phyloP scores from a whole-genome alignment of 2,329 filamentous ascomycete species.

The Bretziella fagacearum region DNA sequence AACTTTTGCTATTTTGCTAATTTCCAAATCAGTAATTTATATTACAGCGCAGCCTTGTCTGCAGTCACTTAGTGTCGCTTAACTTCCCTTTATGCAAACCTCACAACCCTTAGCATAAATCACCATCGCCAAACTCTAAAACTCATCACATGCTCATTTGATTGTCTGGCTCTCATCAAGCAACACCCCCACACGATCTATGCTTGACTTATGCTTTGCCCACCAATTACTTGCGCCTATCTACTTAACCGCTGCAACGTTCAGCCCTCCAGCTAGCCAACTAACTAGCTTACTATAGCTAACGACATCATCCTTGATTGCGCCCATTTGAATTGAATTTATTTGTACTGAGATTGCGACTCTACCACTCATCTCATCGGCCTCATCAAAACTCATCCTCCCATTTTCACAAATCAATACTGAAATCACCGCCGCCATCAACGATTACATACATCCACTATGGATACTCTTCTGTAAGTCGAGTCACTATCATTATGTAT shows the following conservation, averaged over 20 bases:
- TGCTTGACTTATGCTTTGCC: too few relatives aligned
- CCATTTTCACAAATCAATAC: neutral
- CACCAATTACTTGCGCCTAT: too few relatives aligned
- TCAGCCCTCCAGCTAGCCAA: too few relatives aligned
- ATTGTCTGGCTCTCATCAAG: too few relatives aligned
- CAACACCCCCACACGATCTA: too few relatives aligned
- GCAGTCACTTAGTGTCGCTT: neutral
- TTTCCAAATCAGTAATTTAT: too few relatives aligned
- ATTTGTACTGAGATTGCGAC: neutral
- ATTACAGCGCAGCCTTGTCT: too few relatives aligned
- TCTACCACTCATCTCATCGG: neutral
- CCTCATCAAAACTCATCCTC: neutral
- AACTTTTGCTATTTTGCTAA: too few relatives aligned
- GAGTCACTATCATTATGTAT: neutral
- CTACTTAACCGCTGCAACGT: too few relatives aligned
- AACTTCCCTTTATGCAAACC: neutral
- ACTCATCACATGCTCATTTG: neutral
- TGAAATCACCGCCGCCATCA: neutral
- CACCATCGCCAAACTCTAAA: neutral
- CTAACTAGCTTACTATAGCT: neutral
- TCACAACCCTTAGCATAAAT: neutral
- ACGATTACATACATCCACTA: neutral
- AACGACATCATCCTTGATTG: neutral
- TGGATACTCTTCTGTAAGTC: slow-evolving; percentile 17
- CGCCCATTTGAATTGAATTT: neutral